Evolutionary conservation across 2,329 filamentous ascomycete species (phyloP).

Genomic region (Venturia asperata): DNA sequence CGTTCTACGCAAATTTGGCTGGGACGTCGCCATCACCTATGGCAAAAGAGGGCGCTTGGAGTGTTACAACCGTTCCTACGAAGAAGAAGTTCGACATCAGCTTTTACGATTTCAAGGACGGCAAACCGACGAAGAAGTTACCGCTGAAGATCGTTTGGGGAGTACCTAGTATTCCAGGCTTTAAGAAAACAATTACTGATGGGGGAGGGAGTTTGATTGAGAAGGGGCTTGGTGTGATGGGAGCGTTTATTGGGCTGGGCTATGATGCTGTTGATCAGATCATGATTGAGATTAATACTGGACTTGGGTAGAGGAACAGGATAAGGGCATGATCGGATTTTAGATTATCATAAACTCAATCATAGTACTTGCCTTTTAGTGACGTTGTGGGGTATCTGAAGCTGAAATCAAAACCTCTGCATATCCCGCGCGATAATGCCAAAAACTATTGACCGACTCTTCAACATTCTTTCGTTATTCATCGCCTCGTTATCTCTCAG

Average conservation of each 20-base stretch:
- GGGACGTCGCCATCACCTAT: background rate
- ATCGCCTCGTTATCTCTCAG: background rate
- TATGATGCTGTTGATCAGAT: constrained; percentile 11
- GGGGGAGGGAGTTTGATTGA: background rate
- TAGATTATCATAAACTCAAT: background rate
- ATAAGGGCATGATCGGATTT: background rate
- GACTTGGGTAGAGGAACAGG: background rate
- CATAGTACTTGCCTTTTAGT: background rate
- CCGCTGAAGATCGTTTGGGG: constrained; percentile 17
- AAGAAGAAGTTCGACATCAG: background rate
- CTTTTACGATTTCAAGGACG: constrained; percentile 1
- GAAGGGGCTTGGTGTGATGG: constrained; percentile 1
- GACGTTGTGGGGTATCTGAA: constrained; percentile 1
- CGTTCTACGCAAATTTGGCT: constrained; percentile 8
- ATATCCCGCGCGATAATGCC: background rate
- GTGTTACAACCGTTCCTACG: background rate
- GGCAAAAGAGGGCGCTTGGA: background rate
- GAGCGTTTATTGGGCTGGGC: constrained; percentile 6
- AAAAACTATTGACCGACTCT: background rate
- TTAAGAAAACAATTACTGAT: constrained; percentile 15
- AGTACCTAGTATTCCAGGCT: constrained; percentile 11
- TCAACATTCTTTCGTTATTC: background rate
- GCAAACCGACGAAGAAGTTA: constrained; percentile 4
- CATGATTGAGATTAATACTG: constrained; percentile 16
- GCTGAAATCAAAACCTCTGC: background rate